These are phyloP conservation scores for Psophocarpus tetragonolobus DNA, from an alignment of 306 rosid species.

Conservation along the genomic window DNA sequence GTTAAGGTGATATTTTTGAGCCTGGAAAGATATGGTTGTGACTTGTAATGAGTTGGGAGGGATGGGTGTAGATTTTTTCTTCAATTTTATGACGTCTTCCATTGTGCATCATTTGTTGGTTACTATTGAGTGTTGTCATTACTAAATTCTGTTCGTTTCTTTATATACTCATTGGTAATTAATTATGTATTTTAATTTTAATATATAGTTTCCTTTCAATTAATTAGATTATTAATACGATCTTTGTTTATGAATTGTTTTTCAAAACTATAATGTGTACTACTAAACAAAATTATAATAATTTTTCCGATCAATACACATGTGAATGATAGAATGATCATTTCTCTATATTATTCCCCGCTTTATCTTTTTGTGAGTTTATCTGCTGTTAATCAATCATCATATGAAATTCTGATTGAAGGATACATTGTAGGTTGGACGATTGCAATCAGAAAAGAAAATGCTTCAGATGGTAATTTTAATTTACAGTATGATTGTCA, in stretches of 20 bases:
- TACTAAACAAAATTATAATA: not conserved
- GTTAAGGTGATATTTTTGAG: not conserved
- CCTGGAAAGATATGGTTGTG: not conserved
- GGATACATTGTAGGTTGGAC: conserved; percentile 58
- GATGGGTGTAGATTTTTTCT: not conserved
- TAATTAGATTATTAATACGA: not conserved
- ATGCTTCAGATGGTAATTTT: conserved; percentile 78
- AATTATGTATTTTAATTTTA: not conserved
- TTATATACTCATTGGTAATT: conserved; percentile 21
- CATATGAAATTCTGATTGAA: conserved; percentile 31
- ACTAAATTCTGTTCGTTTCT: conserved; percentile 1
- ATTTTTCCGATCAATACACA: not conserved
- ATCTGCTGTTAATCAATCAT: conserved; percentile 12
- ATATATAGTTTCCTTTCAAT: not conserved
- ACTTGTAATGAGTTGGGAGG: not conserved
- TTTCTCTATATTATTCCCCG: conserved; percentile 14
- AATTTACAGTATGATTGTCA: not conserved
- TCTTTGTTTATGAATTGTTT: conserved; percentile 8
- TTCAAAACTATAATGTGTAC: conserved; percentile 10
- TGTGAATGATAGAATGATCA: not conserved
- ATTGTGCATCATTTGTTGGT: not conserved
- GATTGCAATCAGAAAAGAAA: conserved; percentile 61
- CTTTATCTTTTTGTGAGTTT: not conserved
- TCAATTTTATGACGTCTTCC: conserved; percentile 1
- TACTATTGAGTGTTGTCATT: not conserved